These are phyloP conservation scores for Apiospora rasikravindrae DNA, from an alignment of 2,329 filamentous ascomycete species.

Conservation along the genomic window DNA sequence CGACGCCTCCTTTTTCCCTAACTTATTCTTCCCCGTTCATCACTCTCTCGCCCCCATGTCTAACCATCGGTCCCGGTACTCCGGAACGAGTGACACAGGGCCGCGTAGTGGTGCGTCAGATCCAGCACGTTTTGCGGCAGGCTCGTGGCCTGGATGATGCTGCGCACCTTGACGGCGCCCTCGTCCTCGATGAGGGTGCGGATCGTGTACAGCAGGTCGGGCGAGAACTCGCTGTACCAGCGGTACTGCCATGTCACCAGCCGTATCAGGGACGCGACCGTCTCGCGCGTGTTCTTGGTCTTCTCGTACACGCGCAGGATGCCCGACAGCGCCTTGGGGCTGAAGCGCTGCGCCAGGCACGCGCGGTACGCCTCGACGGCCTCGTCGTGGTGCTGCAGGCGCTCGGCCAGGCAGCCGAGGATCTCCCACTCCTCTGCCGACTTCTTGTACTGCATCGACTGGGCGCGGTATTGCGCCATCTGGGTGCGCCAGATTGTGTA, in stretches of 20 bases:
- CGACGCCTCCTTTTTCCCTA: background rate
- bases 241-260: conserved; percentile 98
- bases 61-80: conserved; percentile 91
- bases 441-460: conserved; percentile 95
- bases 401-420: conserved; percentile 87
- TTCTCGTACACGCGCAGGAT: conserved; percentile 81
- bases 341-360: conserved; percentile 87
- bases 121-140: conserved; percentile 92
- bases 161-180: conserved; percentile 94
- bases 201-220: conserved; percentile 84
- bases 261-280: conserved; percentile 83
- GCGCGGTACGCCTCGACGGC: conserved; percentile 91
- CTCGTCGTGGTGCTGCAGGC: conserved; percentile 90
- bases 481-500: conserved; percentile 99
- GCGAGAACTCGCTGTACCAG: conserved; percentile 99
- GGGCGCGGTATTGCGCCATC: conserved; percentile 92
- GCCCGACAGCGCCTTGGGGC: conserved; percentile 87
- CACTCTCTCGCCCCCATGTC: background rate
- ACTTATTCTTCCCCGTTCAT: background rate
- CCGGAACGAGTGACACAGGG: conserved; percentile 90
- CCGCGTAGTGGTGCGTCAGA: conserved; percentile 94
- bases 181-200: conserved; percentile 96
- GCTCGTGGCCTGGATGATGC: conserved; percentile 95
- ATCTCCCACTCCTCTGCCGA: conserved; percentile 98
- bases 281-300: conserved; percentile 78